Percentiles rank a stretch among this genome's conserved stretches.
These are phyloP conservation scores for Bisporella sp. DNA, from an alignment of 2,329 filamentous ascomycete species.

Conservation along the genomic window DNA sequence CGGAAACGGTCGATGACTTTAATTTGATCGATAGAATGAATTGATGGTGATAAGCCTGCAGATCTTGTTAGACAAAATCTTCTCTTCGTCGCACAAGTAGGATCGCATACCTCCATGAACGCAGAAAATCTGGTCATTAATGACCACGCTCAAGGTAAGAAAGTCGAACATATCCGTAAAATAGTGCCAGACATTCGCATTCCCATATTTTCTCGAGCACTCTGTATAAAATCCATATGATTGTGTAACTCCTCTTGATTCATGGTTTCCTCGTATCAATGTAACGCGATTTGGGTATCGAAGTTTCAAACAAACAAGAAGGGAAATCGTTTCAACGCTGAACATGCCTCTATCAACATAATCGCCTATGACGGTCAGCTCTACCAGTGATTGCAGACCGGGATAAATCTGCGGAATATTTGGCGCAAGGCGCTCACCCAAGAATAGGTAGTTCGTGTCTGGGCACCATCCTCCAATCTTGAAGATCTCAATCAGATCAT, in stretches of 20 bases:
- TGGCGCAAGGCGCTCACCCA: constrained; percentile 49
- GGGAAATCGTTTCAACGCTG: constrained; percentile 96
- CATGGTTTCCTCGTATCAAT: constrained; percentile 95
- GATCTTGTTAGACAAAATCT: not conserved
- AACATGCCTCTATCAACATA: constrained; percentile 98
- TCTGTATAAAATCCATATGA: constrained; percentile 99
- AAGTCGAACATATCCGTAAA: constrained; percentile 99
- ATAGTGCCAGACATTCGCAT: constrained; percentile 98
- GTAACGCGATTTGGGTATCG: constrained; percentile 95
- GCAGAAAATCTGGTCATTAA: constrained; percentile 98
- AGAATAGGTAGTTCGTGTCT: constrained; percentile 96
- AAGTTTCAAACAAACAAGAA: constrained; percentile 94
- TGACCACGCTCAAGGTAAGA: constrained; percentile 90
- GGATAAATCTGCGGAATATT: not conserved
- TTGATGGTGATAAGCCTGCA: constrained; percentile 72
- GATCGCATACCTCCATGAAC: constrained; percentile 72
- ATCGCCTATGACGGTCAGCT: constrained; percentile 49
- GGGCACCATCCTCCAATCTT: constrained; percentile 96
- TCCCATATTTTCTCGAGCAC: constrained; percentile 95
- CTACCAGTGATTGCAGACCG: constrained; percentile 5
- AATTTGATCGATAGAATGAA: constrained; percentile 98
- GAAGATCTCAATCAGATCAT: constrained; percentile 98
- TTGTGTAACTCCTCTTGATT: constrained; percentile 94
- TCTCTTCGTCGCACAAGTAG: constrained; percentile 7
- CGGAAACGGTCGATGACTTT: constrained; percentile 99